Percentiles rank a stretch among this genome's conserved stretches.
phyloP scores from a whole-genome alignment of 148 eudicot species.

The Heliamphora exappendiculata region DNA sequence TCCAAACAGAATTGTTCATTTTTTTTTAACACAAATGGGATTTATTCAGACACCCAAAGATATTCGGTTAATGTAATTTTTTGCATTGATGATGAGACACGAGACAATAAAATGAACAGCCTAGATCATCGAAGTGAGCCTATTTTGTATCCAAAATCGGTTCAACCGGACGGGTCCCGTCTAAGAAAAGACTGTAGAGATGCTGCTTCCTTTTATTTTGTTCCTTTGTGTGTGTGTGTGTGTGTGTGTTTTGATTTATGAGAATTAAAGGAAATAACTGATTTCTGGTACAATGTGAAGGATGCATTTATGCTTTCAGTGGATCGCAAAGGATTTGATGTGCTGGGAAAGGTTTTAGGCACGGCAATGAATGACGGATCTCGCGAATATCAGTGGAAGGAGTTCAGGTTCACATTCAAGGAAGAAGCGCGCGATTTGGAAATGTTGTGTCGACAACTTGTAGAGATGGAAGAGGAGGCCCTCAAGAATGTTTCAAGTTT shows the following conservation, averaged over 20 bases:
- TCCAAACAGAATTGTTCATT: too few species aligned
- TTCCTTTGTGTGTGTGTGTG: not conserved
- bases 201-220: not conserved
- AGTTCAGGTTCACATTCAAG: conserved; percentile 48
- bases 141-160: too few species aligned
- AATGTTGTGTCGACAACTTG: conserved; percentile 54
- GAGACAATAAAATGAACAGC: too few species aligned
- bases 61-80: too few species aligned
- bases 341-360: conserved; percentile 56
- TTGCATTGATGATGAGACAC: too few species aligned
- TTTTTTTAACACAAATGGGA: too few species aligned
- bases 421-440: conserved; percentile 64
- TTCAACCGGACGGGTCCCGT: too few species aligned
- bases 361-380: conserved; percentile 28
- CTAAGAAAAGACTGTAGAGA: too few species aligned
- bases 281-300: conserved; percentile 30
- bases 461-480: conserved; percentile 78
- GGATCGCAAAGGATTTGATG: conserved; percentile 74
- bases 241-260: not conserved
- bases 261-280: not conserved
- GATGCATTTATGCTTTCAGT: conserved; percentile 63
- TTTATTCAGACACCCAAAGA: too few species aligned
- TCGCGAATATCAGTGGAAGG: conserved; percentile 66
- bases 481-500: conserved; percentile 50
- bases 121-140: too few species aligned